A percentile compares a stretch with the other conserved stretches of the same genome.
These are phyloP conservation scores for Diaporthe sp. DNA, from an alignment of 2,329 filamentous ascomycete species.

Conservation along the genomic window DNA sequence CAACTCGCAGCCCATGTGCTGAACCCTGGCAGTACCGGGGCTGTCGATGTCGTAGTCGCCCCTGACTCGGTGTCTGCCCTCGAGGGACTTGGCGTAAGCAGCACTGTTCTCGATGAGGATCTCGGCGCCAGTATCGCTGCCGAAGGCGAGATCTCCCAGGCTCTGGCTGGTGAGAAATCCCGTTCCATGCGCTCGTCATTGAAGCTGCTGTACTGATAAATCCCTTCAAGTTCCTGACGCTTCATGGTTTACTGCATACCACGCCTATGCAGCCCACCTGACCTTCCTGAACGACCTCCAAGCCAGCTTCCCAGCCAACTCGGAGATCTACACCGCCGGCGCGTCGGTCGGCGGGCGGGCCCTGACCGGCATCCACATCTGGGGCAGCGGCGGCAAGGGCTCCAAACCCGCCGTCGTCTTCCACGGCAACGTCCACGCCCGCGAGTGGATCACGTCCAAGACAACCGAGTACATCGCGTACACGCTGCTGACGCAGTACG, in stretches of 20 bases:
- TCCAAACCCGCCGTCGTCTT: slow-evolving; percentile 64
- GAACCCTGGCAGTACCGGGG: slow-evolving; percentile 5
- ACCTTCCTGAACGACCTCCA: slow-evolving; percentile 63
- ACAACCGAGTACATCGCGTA: slow-evolving; percentile 64
- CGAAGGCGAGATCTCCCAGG: slow-evolving; percentile 41
- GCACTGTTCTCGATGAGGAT: slow-evolving; percentile 44
- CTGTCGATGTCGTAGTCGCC: slow-evolving; percentile 46
- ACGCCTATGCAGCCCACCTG: slow-evolving; percentile 64
- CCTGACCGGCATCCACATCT: slow-evolving; percentile 74
- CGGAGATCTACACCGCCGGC: slow-evolving; percentile 63
- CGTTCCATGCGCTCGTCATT: background rate
- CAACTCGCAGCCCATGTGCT: slow-evolving; percentile 16
- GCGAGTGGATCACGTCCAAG: slow-evolving; percentile 68
- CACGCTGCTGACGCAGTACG: slow-evolving; percentile 61
- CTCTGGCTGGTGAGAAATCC: background rate
- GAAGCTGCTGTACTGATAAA: background rate
- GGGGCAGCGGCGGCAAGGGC: slow-evolving; percentile 60
- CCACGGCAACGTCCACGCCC: slow-evolving; percentile 67
- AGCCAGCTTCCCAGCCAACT: slow-evolving; percentile 58
- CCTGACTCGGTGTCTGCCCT: slow-evolving; percentile 46
- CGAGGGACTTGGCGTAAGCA: slow-evolving; percentile 45
- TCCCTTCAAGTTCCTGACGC: slow-evolving; percentile 53
- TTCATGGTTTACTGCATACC: slow-evolving; percentile 68
- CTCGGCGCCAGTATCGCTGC: slow-evolving; percentile 44
- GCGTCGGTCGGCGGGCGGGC: slow-evolving; percentile 59